Base-by-base conservation (phyloP, 495 filamentous ascomycete genomes). In the Daldinia concentrica region DNA sequence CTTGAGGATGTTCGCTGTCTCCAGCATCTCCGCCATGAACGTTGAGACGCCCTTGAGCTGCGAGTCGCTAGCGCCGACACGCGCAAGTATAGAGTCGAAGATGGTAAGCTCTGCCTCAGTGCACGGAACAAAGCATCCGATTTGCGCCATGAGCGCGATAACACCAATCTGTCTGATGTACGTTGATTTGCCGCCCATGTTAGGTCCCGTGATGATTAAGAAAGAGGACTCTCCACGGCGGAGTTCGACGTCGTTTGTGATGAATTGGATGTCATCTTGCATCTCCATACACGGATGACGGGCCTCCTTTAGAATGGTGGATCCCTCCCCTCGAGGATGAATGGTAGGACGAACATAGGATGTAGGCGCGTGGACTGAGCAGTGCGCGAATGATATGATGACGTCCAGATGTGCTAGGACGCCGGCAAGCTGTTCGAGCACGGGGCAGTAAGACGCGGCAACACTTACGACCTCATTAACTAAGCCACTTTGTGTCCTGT, bases 21-120 rank as follows among this genome's bases (percentile, higher is more conserved):
- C 95, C 27, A 99, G 86, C 95, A 99, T 99, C 82, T 99, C 95
- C 0, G 96, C 96, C 96, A 99, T 99, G 84, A 99, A 99, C 0
- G 95, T 99, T 43, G 93, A 97, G 7, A 99, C 96, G 37, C 95
- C 95, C 81, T 99, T 99, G 39, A 99, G 88, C 77, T 98, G 95
- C 6, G 91, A 94, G 79, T 99, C 95, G 76, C 90, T 94, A 4
- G 95, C 95, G 58, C 95, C 95, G 4, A 99, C 95, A 71, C 95
- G 91, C 8, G 95, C 96, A 36, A 99, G 93, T 64, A 99, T 98
- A 77, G 93, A 96, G 81, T 99, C 95, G 79, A 98, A 99, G 64
- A 99, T 93, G 26, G 93, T 97, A 58, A 99, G 82, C 74, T 97
- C 94, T 17, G 95, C 95, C 68, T 93, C 90, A 1, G 89, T 83